A percentile compares a stretch with the other conserved stretches of the same genome.
Evolutionary conservation across 257 asterid genomes (phyloP).

Genomic region (Parsonsia alboflavescens): DNA sequence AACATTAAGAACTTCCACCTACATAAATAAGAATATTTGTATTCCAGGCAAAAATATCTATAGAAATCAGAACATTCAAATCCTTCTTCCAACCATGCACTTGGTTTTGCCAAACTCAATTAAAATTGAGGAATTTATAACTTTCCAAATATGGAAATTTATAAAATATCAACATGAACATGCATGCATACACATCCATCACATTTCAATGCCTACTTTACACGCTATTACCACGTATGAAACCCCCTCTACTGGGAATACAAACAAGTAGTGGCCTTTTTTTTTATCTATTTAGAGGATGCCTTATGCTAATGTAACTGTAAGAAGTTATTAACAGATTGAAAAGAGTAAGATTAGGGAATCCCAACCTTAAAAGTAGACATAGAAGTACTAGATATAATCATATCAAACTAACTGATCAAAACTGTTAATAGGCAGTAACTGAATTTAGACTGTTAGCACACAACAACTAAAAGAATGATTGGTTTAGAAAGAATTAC

Average conservation of each 20-base stretch:
- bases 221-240: background rate
- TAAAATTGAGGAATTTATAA: background rate
- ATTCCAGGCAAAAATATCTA: background rate
- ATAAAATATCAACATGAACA: background rate
- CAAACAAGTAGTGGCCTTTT: no score
- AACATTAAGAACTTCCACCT: background rate
- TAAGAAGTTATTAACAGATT: background rate
- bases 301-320: background rate
- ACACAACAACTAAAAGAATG: background rate
- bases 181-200: background rate
- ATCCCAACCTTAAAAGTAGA: background rate
- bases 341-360: background rate
- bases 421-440: background rate
- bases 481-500: conserved; percentile 28
- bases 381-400: background rate
- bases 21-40: background rate
- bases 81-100: background rate
- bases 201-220: background rate
- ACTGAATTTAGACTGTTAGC: background rate
- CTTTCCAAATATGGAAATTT: background rate
- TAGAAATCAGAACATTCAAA: background rate
- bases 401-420: background rate
- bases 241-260: background rate
- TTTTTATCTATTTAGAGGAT: no score
- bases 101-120: background rate